Percentiles rank a stretch among this genome's conserved stretches.
These are phyloP conservation scores for Fusarium sp. DNA, from an alignment of 2,329 filamentous ascomycete genomes.

Conservation along the genomic window DNA sequence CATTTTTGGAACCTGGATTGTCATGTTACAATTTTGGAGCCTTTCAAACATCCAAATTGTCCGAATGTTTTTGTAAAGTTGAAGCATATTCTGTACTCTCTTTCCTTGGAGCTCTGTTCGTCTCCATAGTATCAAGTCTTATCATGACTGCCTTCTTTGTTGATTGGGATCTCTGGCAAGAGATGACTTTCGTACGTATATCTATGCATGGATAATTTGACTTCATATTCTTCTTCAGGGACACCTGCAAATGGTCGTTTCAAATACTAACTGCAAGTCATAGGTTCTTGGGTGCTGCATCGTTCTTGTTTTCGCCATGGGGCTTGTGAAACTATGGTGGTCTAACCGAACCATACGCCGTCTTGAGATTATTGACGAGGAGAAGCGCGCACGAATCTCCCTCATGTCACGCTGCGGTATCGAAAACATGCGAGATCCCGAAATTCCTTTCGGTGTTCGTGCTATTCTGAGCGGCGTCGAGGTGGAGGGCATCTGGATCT, in stretches of 20 bases:
- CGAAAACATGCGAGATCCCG: constrained; percentile 52
- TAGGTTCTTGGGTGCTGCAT: constrained; percentile 80
- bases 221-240: background rate
- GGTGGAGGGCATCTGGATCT: constrained; percentile 86
- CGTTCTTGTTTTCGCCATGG: constrained; percentile 73
- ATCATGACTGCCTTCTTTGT: constrained; percentile 65
- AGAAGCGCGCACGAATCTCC: constrained; percentile 64
- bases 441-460: constrained; percentile 86
- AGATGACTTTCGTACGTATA: constrained; percentile 84
- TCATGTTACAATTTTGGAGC: constrained; percentile 31
- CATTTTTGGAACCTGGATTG: constrained; percentile 36
- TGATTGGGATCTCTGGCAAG: constrained; percentile 84
- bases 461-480: constrained; percentile 86
- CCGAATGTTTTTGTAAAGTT: constrained; percentile 14
- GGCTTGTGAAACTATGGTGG: constrained; percentile 74
- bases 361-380: constrained; percentile 72
- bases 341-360: constrained; percentile 64
- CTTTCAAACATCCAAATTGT: constrained; percentile 1
- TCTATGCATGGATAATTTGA: background rate
- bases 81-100: constrained; percentile 5
- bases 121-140: constrained; percentile 9
- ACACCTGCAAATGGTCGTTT: background rate
- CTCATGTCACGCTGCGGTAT: constrained; percentile 67
- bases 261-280: background rate
- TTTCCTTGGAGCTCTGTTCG: background rate